A percentile compares a stretch with the other conserved stretches of the same genome.
phyloP scores from a whole-genome alignment of 768 basidiomycete species.

The Lepiota venenata region DNA sequence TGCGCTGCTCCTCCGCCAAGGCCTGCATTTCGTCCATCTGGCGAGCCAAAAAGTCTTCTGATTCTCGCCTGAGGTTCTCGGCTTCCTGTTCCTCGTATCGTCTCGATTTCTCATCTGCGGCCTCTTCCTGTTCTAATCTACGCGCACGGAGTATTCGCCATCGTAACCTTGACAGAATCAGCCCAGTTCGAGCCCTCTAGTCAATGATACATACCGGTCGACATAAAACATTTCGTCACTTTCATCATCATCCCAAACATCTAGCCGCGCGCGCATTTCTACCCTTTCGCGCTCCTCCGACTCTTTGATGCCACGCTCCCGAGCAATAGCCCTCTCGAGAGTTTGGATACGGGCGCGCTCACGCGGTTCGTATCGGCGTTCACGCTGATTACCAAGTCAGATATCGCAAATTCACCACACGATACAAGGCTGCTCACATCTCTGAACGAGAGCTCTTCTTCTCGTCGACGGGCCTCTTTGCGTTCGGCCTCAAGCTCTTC shows the following conservation, averaged over 20 bases:
- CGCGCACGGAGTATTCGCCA: conserved; percentile 82
- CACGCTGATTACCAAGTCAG: conserved; percentile 53
- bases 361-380: conserved; percentile 89
- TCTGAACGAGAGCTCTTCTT: conserved; percentile 82
- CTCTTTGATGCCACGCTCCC: conserved; percentile 68
- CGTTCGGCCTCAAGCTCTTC: conserved; percentile 85
- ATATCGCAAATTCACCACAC: background rate
- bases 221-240: conserved; percentile 92
- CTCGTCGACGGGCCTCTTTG: conserved; percentile 68
- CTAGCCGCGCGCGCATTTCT: conserved; percentile 78
- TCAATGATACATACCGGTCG: conserved; percentile 61
- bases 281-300: conserved; percentile 76
- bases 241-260: conserved; percentile 91
- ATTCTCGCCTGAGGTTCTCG: conserved; percentile 84
- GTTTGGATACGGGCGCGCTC: conserved; percentile 80
- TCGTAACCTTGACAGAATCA: conserved; percentile 52
- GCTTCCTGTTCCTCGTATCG: conserved; percentile 82
- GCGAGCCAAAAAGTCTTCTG: conserved; percentile 88
- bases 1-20: conserved; percentile 85
- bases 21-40: conserved; percentile 98
- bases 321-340: conserved; percentile 71
- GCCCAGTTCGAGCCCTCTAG: background rate
- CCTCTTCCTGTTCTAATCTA: conserved; percentile 72
- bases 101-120: conserved; percentile 81
- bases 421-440: conserved; percentile 56